Conservation (phyloP, 768 basidiomycete species). For the Coprinellus micaceus region DNA sequence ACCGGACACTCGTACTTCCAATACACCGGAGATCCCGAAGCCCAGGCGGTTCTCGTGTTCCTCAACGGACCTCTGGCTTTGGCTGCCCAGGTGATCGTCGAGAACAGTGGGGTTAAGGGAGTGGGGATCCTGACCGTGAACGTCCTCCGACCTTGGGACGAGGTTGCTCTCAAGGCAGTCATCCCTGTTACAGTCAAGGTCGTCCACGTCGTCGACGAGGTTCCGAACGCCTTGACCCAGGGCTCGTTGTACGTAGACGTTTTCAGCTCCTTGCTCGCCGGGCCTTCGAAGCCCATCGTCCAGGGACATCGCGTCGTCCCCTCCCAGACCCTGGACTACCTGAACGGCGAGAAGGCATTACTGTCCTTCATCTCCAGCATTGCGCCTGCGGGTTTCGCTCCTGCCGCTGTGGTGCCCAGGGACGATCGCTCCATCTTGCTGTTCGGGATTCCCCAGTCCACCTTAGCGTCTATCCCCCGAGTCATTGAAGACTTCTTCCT, state of each 20-base stretch:
- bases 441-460: slow-evolving; percentile 56
- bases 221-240: slow-evolving; percentile 55
- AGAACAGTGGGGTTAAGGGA: slow-evolving; percentile 31
- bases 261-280: slow-evolving; percentile 52
- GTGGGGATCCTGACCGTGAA: slow-evolving; percentile 71
- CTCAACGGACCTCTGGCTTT: slow-evolving; percentile 78
- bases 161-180: slow-evolving; percentile 52
- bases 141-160: slow-evolving; percentile 82
- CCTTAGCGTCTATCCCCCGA: slow-evolving; percentile 53
- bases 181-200: slow-evolving; percentile 57
- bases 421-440: slow-evolving; percentile 54
- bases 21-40: slow-evolving; percentile 62
- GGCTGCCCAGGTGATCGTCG: slow-evolving; percentile 49
- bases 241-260: slow-evolving; percentile 74
- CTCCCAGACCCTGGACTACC: slow-evolving; percentile 47
- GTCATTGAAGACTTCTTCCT: slow-evolving; percentile 59
- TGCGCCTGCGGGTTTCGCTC: slow-evolving; percentile 17
- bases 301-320: slow-evolving; percentile 60
- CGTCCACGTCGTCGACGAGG: slow-evolving; percentile 79
- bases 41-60: slow-evolving; percentile 64
- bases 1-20: slow-evolving; percentile 76
- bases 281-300: slow-evolving; percentile 34
- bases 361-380: slow-evolving; percentile 35
- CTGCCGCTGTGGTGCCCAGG: slow-evolving; percentile 32
- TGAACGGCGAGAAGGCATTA: slow-evolving; percentile 43